Conservation (phyloP, 2,329 filamentous ascomycete genomes). For the Xylaria sp. region DNA sequence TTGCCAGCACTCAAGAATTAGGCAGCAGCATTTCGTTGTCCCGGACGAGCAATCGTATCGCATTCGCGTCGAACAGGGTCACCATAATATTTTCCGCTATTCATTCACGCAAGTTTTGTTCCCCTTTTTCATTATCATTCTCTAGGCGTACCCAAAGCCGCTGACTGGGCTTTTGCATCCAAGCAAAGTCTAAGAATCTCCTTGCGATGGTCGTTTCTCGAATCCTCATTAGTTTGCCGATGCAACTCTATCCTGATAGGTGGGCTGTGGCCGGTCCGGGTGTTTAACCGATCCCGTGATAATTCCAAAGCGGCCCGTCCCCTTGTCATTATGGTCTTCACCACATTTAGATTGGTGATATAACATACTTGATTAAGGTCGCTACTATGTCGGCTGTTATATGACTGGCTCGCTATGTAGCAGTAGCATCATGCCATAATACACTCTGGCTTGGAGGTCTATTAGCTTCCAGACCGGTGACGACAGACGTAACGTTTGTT, state of each 20-base stretch:
- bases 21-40: neutral
- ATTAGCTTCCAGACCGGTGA: neutral
- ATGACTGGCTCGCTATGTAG: constrained; percentile 37
- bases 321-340: constrained; percentile 12
- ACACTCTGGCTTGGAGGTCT: constrained; percentile 11
- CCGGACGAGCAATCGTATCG: neutral
- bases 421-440: constrained; percentile 39
- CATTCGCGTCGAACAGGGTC: neutral
- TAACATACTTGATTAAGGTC: constrained; percentile 17
- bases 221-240: neutral
- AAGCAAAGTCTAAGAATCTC: neutral
- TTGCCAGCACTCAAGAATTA: neutral
- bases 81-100: neutral
- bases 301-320: constrained; percentile 9
- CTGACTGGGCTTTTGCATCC: neutral
- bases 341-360: neutral
- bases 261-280: constrained; percentile 11
- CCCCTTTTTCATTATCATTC: neutral
- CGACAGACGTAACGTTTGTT: constrained; percentile 32
- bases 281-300: constrained; percentile 24
- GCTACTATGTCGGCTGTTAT: constrained; percentile 37
- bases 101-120: neutral
- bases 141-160: neutral
- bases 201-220: neutral
- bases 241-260: neutral